Conservation (phyloP, 2,329 filamentous ascomycete genomes). For the Nothophaeocryptopus gaeumannii region DNA sequence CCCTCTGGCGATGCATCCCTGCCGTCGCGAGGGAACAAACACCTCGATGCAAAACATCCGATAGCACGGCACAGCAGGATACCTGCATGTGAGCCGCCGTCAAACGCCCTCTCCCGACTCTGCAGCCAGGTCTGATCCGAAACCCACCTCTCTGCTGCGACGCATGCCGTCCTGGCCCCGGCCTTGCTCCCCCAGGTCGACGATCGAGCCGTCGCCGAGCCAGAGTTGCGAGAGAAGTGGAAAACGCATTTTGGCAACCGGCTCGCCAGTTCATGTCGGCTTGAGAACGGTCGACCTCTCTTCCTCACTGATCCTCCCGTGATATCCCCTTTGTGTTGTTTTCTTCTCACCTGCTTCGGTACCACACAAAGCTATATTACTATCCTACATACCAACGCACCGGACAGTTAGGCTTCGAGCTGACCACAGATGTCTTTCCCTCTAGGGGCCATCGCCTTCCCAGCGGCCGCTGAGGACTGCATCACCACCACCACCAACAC, state of each 20-base stretch:
- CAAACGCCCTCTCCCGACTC: slow-evolving; percentile 21
- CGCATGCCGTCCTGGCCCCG: neutral
- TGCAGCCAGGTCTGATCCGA: slow-evolving; percentile 6
- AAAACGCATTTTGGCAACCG: slow-evolving; percentile 1
- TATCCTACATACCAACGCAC: slow-evolving; percentile 15
- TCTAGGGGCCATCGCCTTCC: slow-evolving; percentile 24
- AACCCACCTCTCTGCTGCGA: slow-evolving; percentile 8
- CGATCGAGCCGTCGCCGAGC: neutral
- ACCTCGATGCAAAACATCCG: slow-evolving; percentile 21
- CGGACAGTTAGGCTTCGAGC: slow-evolving; percentile 22
- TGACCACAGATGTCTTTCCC: slow-evolving; percentile 28
- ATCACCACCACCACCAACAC: slow-evolving; percentile 7
- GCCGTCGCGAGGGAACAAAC: slow-evolving; percentile 24
- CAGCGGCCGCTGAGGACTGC: slow-evolving; percentile 21
- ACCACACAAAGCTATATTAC: slow-evolving; percentile 18
- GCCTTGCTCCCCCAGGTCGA: no score
- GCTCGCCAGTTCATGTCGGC: slow-evolving; percentile 1
- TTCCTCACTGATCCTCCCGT: slow-evolving; percentile 8
- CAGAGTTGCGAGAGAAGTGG: neutral
- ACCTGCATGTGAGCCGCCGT: slow-evolving; percentile 22
- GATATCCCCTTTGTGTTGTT: slow-evolving; percentile 12
- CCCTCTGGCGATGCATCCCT: slow-evolving; percentile 9
- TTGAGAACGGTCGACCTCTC: slow-evolving; percentile 2
- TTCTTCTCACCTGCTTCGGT: slow-evolving; percentile 3
- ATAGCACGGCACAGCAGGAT: slow-evolving; percentile 23